Evolutionary conservation across 2,329 filamentous ascomycete genomes (phyloP).

Genomic region (Neurospora crassa): DNA sequence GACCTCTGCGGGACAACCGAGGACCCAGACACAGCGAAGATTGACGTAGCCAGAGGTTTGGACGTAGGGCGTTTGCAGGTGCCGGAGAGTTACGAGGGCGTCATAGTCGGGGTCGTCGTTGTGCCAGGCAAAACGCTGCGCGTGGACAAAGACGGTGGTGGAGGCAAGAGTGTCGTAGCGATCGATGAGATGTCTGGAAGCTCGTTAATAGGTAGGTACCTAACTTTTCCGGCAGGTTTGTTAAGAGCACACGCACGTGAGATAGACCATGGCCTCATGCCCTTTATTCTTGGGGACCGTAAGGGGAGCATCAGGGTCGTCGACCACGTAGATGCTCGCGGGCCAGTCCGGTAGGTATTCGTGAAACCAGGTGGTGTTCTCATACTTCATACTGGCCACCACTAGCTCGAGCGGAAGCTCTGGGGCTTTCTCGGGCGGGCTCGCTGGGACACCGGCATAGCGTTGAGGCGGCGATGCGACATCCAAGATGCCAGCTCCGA

Average conservation of each 20-base stretch:
- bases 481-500: not conserved
- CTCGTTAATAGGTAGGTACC: not conserved
- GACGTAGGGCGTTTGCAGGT: slow-evolving; percentile 40
- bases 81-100: slow-evolving; percentile 39
- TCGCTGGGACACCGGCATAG: not conserved
- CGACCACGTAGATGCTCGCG: slow-evolving; percentile 44
- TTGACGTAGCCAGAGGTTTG: slow-evolving; percentile 48
- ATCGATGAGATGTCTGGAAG: slow-evolving; percentile 35
- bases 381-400: slow-evolving; percentile 11
- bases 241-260: slow-evolving; percentile 26
- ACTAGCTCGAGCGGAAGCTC: slow-evolving; percentile 11
- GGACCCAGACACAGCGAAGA: slow-evolving; percentile 48
- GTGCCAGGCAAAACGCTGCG: slow-evolving; percentile 41
- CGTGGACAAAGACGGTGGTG: slow-evolving; percentile 37
- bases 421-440: not conserved
- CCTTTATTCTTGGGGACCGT: slow-evolving; percentile 42
- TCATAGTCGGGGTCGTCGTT: slow-evolving; percentile 45
- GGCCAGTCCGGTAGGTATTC: slow-evolving; percentile 35
- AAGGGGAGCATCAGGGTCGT: slow-evolving; percentile 35
- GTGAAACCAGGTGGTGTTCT: slow-evolving; percentile 28
- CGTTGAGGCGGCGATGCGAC: not conserved
- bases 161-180: slow-evolving; percentile 36
- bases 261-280: slow-evolving; percentile 43
- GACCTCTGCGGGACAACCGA: slow-evolving; percentile 44
- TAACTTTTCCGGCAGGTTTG: not conserved